Evolutionary conservation across 2,329 filamentous ascomycete species (phyloP).

Genomic region (Xylaria multiplex): DNA sequence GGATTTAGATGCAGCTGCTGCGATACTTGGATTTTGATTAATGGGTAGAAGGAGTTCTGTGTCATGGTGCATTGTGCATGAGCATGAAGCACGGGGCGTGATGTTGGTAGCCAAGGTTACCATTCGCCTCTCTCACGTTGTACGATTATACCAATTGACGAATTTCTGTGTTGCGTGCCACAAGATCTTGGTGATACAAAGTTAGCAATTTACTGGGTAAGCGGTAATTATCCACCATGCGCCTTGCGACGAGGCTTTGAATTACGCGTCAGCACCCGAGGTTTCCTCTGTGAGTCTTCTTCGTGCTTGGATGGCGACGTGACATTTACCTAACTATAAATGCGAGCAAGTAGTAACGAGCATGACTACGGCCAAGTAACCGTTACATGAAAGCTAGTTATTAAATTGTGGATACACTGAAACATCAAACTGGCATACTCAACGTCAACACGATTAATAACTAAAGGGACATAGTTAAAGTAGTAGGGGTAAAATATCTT

Average conservation of each 20-base stretch:
- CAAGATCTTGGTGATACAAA: background rate
- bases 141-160: background rate
- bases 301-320: background rate
- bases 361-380: background rate
- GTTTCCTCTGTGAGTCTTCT: background rate
- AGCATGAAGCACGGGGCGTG: constrained; percentile 12
- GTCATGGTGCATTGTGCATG: constrained; percentile 12
- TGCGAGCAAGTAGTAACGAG: background rate
- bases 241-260: background rate
- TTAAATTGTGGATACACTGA: background rate
- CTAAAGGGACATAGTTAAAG: background rate
- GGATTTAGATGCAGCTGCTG: constrained; percentile 62
- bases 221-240: background rate
- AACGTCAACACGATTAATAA: background rate
- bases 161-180: background rate
- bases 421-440: background rate
- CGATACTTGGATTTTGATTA: constrained; percentile 41
- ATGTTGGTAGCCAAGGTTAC: constrained; percentile 13
- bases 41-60: background rate
- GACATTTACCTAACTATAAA: background rate
- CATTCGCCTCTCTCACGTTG: background rate
- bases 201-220: background rate
- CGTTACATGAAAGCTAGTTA: background rate
- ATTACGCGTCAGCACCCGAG: background rate
- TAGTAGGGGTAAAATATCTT: background rate